These are phyloP conservation scores for Globisporangium carolinianum DNA, from an alignment of 352 stramenopile genomes.

Conservation along the genomic window DNA sequence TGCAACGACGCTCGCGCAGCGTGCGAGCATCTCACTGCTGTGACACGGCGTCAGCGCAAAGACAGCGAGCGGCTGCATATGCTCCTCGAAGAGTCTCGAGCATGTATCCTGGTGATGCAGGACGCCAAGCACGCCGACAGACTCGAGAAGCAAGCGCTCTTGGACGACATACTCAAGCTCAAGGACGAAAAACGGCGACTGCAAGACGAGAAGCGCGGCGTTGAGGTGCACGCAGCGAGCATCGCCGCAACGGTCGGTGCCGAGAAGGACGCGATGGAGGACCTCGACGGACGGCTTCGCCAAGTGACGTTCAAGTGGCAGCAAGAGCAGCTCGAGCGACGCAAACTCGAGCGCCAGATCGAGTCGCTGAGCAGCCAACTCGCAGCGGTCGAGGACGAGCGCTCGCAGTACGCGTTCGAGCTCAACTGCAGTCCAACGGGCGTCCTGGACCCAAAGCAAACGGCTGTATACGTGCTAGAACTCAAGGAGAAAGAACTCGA, in stretches of 20 bases:
- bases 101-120: conserved; percentile 5
- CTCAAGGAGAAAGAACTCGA: conserved; percentile 53
- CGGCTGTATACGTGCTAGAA: conserved; percentile 30
- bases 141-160: conserved; percentile 36
- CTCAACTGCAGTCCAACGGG: conserved; percentile 37
- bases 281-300: conserved; percentile 41
- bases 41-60: background rate
- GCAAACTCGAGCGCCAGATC: conserved; percentile 27
- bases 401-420: conserved; percentile 31
- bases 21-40: background rate
- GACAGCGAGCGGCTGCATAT: conserved; percentile 1
- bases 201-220: conserved; percentile 21
- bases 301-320: conserved; percentile 53
- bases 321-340: conserved; percentile 36
- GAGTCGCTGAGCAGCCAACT: conserved; percentile 29
- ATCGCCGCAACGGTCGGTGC: conserved; percentile 30
- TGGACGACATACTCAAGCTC: conserved; percentile 41
- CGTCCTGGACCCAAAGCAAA: conserved; percentile 16
- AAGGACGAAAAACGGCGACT: conserved; percentile 33
- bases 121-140: conserved; percentile 16
- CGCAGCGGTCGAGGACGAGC: conserved; percentile 44
- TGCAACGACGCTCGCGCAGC: background rate
- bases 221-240: conserved; percentile 15
- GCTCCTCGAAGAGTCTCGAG: background rate
- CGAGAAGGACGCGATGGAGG: conserved; percentile 45